These are phyloP conservation scores for Aspergillus sp. DNA, from an alignment of 2,329 filamentous ascomycete genomes.

Conservation along the genomic window DNA sequence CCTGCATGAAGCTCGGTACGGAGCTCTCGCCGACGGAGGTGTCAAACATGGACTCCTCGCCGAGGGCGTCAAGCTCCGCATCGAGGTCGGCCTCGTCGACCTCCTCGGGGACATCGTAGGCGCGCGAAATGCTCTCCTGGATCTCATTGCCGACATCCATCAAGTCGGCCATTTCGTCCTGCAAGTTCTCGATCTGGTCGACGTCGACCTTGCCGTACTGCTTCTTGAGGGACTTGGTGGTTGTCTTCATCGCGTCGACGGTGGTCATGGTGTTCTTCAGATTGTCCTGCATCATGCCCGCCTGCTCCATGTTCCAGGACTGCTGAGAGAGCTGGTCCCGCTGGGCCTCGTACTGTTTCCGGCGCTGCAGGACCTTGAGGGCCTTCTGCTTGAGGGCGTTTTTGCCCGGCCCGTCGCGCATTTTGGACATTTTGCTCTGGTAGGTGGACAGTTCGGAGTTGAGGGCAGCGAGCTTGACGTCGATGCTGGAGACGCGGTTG, in stretches of 20 bases:
- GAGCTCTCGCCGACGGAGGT: constrained; percentile 51
- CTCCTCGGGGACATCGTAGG: constrained; percentile 93
- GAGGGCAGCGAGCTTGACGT: constrained; percentile 87
- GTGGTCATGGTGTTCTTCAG: constrained; percentile 98
- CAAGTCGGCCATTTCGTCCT: constrained; percentile 98
- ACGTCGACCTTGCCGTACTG: constrained; percentile 97
- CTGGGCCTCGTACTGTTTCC: constrained; percentile 89
- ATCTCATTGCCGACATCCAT: constrained; percentile 98
- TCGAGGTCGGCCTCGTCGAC: constrained; percentile 95
- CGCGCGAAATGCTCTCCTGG: constrained; percentile 81
- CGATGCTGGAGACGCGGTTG: constrained; percentile 71
- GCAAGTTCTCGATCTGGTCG: constrained; percentile 92
- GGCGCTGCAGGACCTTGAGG: constrained; percentile 83
- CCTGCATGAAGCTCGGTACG: constrained; percentile 77
- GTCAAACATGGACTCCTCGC: constrained; percentile 87
- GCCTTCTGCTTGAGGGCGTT: constrained; percentile 88
- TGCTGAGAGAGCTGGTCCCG: constrained; percentile 89
- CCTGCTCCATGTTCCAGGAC: constrained; percentile 99
- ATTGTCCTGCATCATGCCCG: constrained; percentile 97
- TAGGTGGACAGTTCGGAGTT: constrained; percentile 85
- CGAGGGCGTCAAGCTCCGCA: constrained; percentile 88
- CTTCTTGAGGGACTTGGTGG: constrained; percentile 81
- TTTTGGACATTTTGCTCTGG: constrained; percentile 76
- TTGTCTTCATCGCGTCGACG: constrained; percentile 94
- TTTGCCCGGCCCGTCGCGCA: constrained; percentile 94